Conservation (phyloP, 106 monocot species). For the Platanthera zijinensis region DNA sequence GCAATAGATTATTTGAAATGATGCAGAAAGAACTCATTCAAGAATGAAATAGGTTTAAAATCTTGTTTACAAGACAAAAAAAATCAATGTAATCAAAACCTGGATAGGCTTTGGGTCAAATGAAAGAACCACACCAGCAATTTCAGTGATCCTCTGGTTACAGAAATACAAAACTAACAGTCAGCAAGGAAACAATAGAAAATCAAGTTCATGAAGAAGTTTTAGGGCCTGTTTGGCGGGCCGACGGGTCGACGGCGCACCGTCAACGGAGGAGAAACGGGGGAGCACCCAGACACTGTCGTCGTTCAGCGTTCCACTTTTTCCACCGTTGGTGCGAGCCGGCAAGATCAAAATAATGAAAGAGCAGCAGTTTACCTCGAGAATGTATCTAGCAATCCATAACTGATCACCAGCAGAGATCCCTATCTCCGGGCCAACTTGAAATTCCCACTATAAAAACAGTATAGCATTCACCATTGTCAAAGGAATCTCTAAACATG, state of each 20-base stretch:
- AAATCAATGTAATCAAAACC: conserved; percentile 20
- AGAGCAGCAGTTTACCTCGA: conserved; percentile 41
- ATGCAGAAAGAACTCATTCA: not conserved
- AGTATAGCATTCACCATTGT: not conserved
- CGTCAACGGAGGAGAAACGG: too few relatives aligned
- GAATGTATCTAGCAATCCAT: conserved; percentile 84
- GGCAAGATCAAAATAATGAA: not conserved
- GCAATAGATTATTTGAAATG: not conserved
- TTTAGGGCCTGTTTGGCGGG: not conserved
- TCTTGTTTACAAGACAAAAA: not conserved
- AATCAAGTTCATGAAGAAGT: not conserved
- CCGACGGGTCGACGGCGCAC: too few relatives aligned
- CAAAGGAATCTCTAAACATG: too few relatives aligned
- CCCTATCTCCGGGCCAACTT: conserved; percentile 77
- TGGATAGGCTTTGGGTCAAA: conserved; percentile 82
- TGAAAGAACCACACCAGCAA: conserved; percentile 72
- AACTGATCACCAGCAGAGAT: conserved; percentile 70
- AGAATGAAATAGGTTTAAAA: not conserved
- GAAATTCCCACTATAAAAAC: conserved; percentile 74
- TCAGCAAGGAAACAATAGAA: not conserved
- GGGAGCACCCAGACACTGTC: too few relatives aligned
- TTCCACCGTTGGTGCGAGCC: too few relatives aligned
- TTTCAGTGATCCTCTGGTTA: conserved; percentile 77
- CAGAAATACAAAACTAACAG: not conserved
- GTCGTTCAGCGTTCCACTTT: too few relatives aligned